These are phyloP conservation scores for Echeveria elegans DNA, from an alignment of 164 flowering plant genomes.

Conservation along the genomic window DNA sequence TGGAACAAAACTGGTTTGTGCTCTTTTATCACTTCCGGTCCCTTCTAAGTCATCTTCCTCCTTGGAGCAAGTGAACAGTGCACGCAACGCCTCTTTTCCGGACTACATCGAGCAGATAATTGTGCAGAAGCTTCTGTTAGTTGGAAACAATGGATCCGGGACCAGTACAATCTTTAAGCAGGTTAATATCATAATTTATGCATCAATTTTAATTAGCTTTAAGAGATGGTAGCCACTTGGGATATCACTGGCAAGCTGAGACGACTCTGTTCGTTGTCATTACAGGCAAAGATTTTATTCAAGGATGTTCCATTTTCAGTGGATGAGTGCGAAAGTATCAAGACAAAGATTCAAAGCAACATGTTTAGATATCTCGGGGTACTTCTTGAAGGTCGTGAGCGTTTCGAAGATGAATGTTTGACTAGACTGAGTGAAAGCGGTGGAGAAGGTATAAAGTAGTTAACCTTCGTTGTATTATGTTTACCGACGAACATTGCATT, in stretches of 20 bases:
- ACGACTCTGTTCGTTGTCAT: background rate
- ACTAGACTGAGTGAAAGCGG: slow-evolving; percentile 21
- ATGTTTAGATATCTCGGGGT: slow-evolving; percentile 77
- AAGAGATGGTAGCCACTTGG: background rate
- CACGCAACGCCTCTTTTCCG: slow-evolving; percentile 29
- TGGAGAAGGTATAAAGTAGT: slow-evolving; percentile 8
- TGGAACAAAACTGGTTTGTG: slow-evolving; percentile 68
- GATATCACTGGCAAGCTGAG: background rate
- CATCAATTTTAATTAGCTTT: background rate
- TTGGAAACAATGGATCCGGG: slow-evolving; percentile 78
- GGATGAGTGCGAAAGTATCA: slow-evolving; percentile 75
- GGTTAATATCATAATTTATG: slow-evolving; percentile 25
- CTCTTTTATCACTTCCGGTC: slow-evolving; percentile 73
- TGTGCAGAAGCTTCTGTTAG: slow-evolving; percentile 71
- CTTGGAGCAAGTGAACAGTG: slow-evolving; percentile 43
- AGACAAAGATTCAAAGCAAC: slow-evolving; percentile 73
- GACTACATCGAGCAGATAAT: slow-evolving; percentile 56
- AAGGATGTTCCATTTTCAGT: slow-evolving; percentile 57
- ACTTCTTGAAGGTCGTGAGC: slow-evolving; percentile 97
- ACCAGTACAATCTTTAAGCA: slow-evolving; percentile 91
- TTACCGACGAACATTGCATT: background rate
- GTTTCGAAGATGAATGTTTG: slow-evolving; percentile 79
- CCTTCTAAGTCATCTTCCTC: slow-evolving; percentile 50
- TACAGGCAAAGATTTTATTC: slow-evolving; percentile 88
- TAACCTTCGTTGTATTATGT: background rate